Evolutionary conservation across 1,284 basidiomycete genomes (phyloP), one percentile per base, ranked within the genome.

Genomic region (Marasmius oreades): DNA sequence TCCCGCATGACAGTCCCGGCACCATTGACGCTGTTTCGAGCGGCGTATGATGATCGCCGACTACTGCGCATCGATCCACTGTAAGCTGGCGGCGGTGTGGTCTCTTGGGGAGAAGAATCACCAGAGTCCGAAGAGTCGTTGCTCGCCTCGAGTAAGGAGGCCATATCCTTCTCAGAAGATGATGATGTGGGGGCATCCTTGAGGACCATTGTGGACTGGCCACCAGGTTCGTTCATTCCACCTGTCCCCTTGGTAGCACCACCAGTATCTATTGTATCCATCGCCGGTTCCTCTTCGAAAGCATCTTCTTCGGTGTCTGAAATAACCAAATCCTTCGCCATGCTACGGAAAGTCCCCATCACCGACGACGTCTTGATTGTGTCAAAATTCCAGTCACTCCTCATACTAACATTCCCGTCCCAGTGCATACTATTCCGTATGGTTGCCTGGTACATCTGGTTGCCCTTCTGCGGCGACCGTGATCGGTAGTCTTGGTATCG

Each of bases 341-440:
- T 84, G 59, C 78, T 86, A 56, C 80, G 81, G 67, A 85, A 82
- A 2, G 87, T 86, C 50, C 88, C 88, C 84, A 90, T 85, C 16
- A 82, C 84, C 24, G 85, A 81, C 11, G 84, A 79, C 33, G 86
- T 82, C 61, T 82, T 86, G 63, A 96, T 77, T 1, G 93, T 98
- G 63, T 97, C 94, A 70, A 98, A 99, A 69, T 93, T 93, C 95
- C 95, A 98, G 61, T 95, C 93, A 66, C 90, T 93, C 66, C 84
- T 83, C 69, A 95, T 79, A 2, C 92, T 92, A 34, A 78, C 80
- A 58, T 79, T 82, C 45, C 69, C 70, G 59, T 90, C 88, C 87
- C 87, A 90, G 42, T 79, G 76, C 53, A 75, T 69, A 51, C 75
- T 81, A 59, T 80, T 81, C 54, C 78, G 76, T 44, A 84, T 67